Evolutionary conservation across 176 grass and related monocot genomes (phyloP), one percentile per base, ranked within the genome.

Genomic region (Oryza officinalis): DNA sequence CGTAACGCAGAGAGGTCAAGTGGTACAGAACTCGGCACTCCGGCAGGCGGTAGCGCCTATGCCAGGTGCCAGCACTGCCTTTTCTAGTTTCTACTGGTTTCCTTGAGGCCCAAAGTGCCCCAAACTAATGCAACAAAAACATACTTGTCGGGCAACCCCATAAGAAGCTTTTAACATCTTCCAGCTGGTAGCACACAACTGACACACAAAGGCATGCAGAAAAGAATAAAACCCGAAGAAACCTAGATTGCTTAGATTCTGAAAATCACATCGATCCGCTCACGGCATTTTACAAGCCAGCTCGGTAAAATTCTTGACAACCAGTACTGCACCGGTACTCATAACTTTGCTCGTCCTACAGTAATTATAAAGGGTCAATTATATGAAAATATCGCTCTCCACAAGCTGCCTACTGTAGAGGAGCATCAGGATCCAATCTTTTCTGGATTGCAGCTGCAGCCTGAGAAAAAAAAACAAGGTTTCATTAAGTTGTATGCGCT

Each of bases 391-490:
- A 49, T 23, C 23, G 9, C 20, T 50, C 25, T 84, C 30, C 23
- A 76, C 31, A 35, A 5, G 49, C 8, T 18, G 31, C 1, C 41
- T 91, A 91, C 27, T 93, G 90, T 27, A 84, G 80, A 22, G 96
- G 93, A 75, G 90, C 91, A 95, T 98, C 96, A 33, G 93, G 96
- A 89, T 98, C 96, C 91, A 98, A 80, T 73, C 93, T 90, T 85
- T 82, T 95, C 83, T 98, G 93, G 47, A 98, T 98, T 87, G 96
- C 96, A 78, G 93, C 91, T 46, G 96, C 96, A 45, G 96, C 96
- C 96, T 98, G 76, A 59, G 69, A 69, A 50, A 82, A n/a, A 44
- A 72, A 17, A 71, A n/a, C n/a, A n/a, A 50, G 7, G 12, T n/a
- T 31, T 23, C 54, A 13, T 49, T 73, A 43, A 23, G 47, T 63